phyloP scores from a whole-genome alignment of 1,284 basidiomycete species.

The Termitomyces sp. region DNA sequence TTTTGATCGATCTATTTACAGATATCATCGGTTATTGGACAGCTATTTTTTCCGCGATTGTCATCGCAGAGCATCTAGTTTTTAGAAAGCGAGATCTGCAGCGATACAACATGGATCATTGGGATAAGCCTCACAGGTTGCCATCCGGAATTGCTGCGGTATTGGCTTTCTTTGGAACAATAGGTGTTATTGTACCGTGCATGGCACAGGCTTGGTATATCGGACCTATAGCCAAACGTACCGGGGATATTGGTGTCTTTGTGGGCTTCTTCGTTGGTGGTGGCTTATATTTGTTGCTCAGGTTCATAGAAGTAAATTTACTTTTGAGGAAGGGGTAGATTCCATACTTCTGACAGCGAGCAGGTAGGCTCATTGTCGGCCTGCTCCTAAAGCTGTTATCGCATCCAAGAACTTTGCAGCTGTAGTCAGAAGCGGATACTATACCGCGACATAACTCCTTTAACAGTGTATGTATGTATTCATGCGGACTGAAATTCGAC shows the following conservation, averaged over 20 bases:
- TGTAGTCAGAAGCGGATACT: too few relatives aligned
- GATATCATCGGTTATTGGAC: slow-evolving; percentile 60
- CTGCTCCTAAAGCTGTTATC: too few relatives aligned
- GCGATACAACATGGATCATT: slow-evolving; percentile 34
- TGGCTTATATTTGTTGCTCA: slow-evolving; percentile 11
- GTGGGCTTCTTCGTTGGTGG: slow-evolving; percentile 41
- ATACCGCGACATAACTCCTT: too few relatives aligned
- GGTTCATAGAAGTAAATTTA: slow-evolving; percentile 7
- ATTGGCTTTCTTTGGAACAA: slow-evolving; percentile 40
- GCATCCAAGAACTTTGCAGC: too few relatives aligned
- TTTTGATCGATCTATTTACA: slow-evolving; percentile 10
- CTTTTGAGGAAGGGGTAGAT: neutral
- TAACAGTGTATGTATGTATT: too few relatives aligned
- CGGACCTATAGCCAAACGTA: slow-evolving; percentile 32
- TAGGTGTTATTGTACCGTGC: slow-evolving; percentile 49
- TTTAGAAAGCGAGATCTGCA: slow-evolving; percentile 37
- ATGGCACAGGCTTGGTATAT: slow-evolving; percentile 59
- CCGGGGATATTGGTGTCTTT: slow-evolving; percentile 55
- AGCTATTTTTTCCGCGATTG: slow-evolving; percentile 47
- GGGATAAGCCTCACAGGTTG: slow-evolving; percentile 37
- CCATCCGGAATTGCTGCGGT: slow-evolving; percentile 46
- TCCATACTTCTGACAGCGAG: too few relatives aligned
- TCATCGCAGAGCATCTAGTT: slow-evolving; percentile 53
- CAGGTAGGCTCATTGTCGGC: too few relatives aligned
- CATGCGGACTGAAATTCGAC: neutral